phyloP scores from a whole-genome alignment of 148 eudicot species.

The Simmondsia chinensis region DNA sequence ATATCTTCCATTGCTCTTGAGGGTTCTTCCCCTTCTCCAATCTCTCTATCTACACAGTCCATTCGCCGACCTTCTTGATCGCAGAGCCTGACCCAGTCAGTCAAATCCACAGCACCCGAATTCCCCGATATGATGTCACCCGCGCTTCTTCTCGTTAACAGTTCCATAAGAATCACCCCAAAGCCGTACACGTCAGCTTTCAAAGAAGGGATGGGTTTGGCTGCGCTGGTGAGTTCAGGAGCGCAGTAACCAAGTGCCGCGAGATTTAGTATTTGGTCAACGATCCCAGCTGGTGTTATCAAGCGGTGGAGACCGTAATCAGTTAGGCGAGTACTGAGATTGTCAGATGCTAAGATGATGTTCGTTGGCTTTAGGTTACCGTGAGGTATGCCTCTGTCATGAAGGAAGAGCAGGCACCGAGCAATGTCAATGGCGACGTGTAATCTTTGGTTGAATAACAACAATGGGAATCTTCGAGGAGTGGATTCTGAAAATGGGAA shows the following conservation, averaged over 20 bases:
- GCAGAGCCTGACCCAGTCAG: conserved; percentile 92
- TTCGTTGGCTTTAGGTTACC: conserved; percentile 93
- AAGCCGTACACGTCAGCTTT: conserved; percentile 89
- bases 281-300: conserved; percentile 80
- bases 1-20: conserved; percentile 67
- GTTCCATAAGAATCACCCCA: conserved; percentile 88
- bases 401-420: conserved; percentile 65
- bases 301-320: conserved; percentile 85
- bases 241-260: conserved; percentile 94
- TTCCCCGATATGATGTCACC: conserved; percentile 96
- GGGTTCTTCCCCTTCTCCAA: conserved; percentile 63
- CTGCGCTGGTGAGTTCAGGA: conserved; percentile 62
- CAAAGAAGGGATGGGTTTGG: conserved; percentile 55
- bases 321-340: conserved; percentile 41
- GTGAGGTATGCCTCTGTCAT: conserved; percentile 68
- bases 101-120: conserved; percentile 88
- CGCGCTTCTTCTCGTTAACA: conserved; percentile 85
- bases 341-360: conserved; percentile 41
- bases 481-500: conserved; percentile 68
- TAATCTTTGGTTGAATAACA: conserved; percentile 74
- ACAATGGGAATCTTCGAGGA: conserved; percentile 63
- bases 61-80: conserved; percentile 74
- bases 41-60: conserved; percentile 85
- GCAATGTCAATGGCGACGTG: conserved; percentile 72
- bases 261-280: conserved; percentile 80